Evolutionary conservation across 2,329 filamentous ascomycete genomes (phyloP), one percentile per base, ranked within the genome.

Genomic region (Pseudogymnoascus sp.): DNA sequence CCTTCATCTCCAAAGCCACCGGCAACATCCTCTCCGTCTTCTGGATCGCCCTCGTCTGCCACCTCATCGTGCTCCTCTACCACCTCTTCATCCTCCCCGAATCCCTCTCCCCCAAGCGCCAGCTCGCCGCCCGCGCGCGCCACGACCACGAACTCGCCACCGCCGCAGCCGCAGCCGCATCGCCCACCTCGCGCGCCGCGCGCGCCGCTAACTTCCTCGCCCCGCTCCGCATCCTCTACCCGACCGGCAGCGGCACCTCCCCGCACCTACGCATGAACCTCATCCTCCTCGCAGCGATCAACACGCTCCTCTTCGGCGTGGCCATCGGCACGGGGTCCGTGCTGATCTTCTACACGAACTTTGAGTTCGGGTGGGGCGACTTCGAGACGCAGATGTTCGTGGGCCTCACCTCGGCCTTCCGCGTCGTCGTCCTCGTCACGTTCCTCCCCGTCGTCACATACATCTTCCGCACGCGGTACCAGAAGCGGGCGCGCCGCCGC

Each of bases 271-370:
- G 92, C 15, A 81, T 87, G 62, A 99, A 99, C 72, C 78, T 99
- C n/a, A 73, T 96, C 2, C 77, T 93, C 0, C 81, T 99, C 8
- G 89, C 92, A 1, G 79, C 86, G 5, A 87, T 93, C 63, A 95
- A 97, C 72, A 90, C 88, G 26, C 85, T 91, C 67, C 83, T 96
- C 68, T 88, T 97, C 66, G 89, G 91, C 21, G 83, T 92, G 0
- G 87, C 88, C 7, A 90, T 97, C 82, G 91, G 93, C 59, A 84
- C 87, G 0, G 86, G 91, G 66, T 85, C 87, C n/a, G 87, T 97
- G 36, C 81, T 95, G 19, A 82, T 97, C 63, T 83, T 96, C 63
- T 99, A 97, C 76, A 86, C 86, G 23, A 87, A 90, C 68, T 88
- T 84, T 70, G 83, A 86, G 69, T 97, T 96, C 72, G 80, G 83